A percentile compares a stretch with the other conserved stretches of the same genome.
phyloP scores from a whole-genome alignment of 805 yeast genomes.

The Komagataella phaffii region DNA sequence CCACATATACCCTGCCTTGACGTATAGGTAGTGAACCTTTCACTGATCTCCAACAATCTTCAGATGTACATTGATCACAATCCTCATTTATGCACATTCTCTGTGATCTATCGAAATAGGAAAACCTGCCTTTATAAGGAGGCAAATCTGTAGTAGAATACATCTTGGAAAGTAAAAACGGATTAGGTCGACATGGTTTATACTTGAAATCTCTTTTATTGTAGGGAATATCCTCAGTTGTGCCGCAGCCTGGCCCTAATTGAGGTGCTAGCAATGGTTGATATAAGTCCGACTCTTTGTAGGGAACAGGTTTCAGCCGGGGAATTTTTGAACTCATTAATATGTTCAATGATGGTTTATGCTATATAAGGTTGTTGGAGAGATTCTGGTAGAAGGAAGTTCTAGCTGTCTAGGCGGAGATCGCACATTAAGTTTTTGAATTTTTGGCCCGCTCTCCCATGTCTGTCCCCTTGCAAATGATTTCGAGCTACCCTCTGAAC shows the following conservation, averaged over 20 bases:
- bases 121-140: slow-evolving; percentile 44
- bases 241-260: slow-evolving; percentile 16
- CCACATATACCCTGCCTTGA: slow-evolving; percentile 75
- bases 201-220: slow-evolving; percentile 76
- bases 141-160: slow-evolving; percentile 66
- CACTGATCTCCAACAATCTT: slow-evolving; percentile 69
- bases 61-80: slow-evolving; percentile 35
- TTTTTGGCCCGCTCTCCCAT: no score
- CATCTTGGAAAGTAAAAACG: slow-evolving; percentile 36
- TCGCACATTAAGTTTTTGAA: no score
- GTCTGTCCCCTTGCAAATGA: no score
- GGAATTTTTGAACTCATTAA: slow-evolving; percentile 9
- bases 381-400: no score
- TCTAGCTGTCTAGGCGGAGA: no score
- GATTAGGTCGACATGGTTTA: slow-evolving; percentile 63
- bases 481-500: neutral
- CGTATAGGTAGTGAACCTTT: slow-evolving; percentile 63
- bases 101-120: slow-evolving; percentile 57
- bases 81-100: slow-evolving; percentile 32
- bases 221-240: slow-evolving; percentile 66
- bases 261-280: slow-evolving; percentile 2
- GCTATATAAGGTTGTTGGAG: no score
- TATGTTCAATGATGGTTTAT: slow-evolving; percentile 1
- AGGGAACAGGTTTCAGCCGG: slow-evolving; percentile 20
- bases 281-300: slow-evolving; percentile 15